Evolutionary conservation across 306 rosid species (phyloP).

Genomic region (Citrullus mucosospermus): DNA sequence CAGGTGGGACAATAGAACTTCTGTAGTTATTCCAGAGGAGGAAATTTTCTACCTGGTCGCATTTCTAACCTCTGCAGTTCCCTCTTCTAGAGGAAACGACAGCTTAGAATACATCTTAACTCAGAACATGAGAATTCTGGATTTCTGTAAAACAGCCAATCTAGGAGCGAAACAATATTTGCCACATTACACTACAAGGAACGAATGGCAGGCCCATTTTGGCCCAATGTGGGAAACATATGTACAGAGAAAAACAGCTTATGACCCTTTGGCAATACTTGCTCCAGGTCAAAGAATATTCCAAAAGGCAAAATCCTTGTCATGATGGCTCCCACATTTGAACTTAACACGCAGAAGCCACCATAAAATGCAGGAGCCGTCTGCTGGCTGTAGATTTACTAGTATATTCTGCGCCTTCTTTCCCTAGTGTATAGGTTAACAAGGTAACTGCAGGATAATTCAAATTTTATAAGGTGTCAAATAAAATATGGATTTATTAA

Average conservation of each 20-base stretch:
- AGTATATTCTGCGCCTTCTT: constrained; percentile 8
- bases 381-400: constrained; percentile 12
- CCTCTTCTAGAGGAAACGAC: constrained; percentile 61
- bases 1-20: constrained; percentile 90
- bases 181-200: constrained; percentile 63
- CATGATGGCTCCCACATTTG: constrained; percentile 17
- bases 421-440: constrained; percentile 1
- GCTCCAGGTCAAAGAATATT: constrained; percentile 89
- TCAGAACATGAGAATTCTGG: constrained; percentile 75
- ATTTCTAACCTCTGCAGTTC: constrained; percentile 77
- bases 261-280: constrained; percentile 84
- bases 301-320: constrained; percentile 43
- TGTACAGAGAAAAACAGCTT: constrained; percentile 52
- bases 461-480: constrained; percentile 8
- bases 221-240: constrained; percentile 71
- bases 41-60: constrained; percentile 78
- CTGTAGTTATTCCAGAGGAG: constrained; percentile 71
- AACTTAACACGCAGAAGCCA: constrained; percentile 11
- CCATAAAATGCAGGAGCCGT: constrained; percentile 12
- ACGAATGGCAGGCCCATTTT: constrained; percentile 82
- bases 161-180: constrained; percentile 85
- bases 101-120: constrained; percentile 67
- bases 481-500: background rate
- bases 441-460: constrained; percentile 12
- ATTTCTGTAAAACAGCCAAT: constrained; percentile 49